These are phyloP conservation scores for Aquilaria agallochum DNA, from an alignment of 441 rosid species.

Conservation along the genomic window DNA sequence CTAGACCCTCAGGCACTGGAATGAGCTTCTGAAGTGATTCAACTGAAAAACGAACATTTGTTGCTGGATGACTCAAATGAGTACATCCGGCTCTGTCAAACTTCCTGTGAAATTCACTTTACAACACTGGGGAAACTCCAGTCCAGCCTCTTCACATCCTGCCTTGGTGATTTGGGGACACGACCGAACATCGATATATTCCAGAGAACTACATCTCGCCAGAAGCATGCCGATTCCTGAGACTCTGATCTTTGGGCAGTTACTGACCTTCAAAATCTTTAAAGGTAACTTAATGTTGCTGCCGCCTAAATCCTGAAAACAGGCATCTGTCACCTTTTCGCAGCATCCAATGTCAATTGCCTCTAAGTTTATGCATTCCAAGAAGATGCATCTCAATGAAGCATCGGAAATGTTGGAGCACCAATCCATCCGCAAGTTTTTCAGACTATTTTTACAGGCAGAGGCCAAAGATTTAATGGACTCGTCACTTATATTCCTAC, in stretches of 20 bases:
- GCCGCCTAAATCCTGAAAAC: constrained; percentile 43
- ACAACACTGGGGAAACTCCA: constrained; percentile 66
- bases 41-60: constrained; percentile 14
- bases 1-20: background rate
- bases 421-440: constrained; percentile 92
- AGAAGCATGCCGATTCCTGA: constrained; percentile 62
- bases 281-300: constrained; percentile 32
- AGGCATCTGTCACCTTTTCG: constrained; percentile 72
- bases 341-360: constrained; percentile 92
- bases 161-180: constrained; percentile 72
- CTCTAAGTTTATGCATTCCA: constrained; percentile 69
- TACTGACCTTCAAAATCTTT: constrained; percentile 73
- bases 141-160: constrained; percentile 73
- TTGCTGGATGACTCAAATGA: constrained; percentile 24
- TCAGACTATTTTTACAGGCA: constrained; percentile 63
- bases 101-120: constrained; percentile 77
- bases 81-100: constrained; percentile 65
- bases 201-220: constrained; percentile 56
- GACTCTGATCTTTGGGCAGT: constrained; percentile 70
- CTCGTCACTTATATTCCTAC: constrained; percentile 62
- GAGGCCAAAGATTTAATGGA: constrained; percentile 56
- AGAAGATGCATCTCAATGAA: constrained; percentile 55
- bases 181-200: constrained; percentile 85
- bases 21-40: constrained; percentile 1
- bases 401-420: constrained; percentile 73